Conservation (phyloP, 139 green algal genomes). For the Zygnema circumcarinatum region DNA sequence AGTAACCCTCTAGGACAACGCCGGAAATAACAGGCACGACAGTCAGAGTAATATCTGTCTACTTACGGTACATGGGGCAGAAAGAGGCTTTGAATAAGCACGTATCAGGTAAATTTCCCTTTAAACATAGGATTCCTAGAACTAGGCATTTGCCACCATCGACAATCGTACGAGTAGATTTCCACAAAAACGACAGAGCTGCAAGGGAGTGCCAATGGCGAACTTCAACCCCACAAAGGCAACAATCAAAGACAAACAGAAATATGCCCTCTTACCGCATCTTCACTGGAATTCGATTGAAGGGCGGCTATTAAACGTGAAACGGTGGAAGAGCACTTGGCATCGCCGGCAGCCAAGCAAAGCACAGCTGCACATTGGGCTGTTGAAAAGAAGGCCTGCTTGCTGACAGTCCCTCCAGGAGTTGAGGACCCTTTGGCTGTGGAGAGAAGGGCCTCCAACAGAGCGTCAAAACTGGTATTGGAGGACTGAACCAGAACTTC, state of each 20-base stretch:
- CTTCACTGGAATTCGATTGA: neutral
- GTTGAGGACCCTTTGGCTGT: slow-evolving; percentile 11
- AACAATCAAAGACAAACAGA: neutral
- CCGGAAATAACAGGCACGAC: too few relatives aligned
- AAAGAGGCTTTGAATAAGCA: too few relatives aligned
- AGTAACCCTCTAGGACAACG: too few relatives aligned
- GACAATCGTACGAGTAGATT: too few relatives aligned
- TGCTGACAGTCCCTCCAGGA: slow-evolving; percentile 13
- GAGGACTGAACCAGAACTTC: slow-evolving; percentile 65
- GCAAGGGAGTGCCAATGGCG: too few relatives aligned
- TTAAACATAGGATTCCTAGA: too few relatives aligned
- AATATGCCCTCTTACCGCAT: neutral
- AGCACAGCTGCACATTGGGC: slow-evolving; percentile 84
- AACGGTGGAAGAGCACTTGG: slow-evolving; percentile 36
- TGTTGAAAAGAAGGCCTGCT: slow-evolving; percentile 60
- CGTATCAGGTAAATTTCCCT: too few relatives aligned
- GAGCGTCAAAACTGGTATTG: slow-evolving; percentile 63
- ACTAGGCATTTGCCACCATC: too few relatives aligned
- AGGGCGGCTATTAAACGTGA: neutral
- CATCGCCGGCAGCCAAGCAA: slow-evolving; percentile 64
- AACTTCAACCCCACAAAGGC: neutral
- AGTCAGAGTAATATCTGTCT: too few relatives aligned
- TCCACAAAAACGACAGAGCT: too few relatives aligned
- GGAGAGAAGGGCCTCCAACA: slow-evolving; percentile 70
- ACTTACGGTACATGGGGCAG: too few relatives aligned